These are phyloP conservation scores for Trypanosoma vivax DNA, from an alignment of 208 protist species.

Conservation along the genomic window DNA sequence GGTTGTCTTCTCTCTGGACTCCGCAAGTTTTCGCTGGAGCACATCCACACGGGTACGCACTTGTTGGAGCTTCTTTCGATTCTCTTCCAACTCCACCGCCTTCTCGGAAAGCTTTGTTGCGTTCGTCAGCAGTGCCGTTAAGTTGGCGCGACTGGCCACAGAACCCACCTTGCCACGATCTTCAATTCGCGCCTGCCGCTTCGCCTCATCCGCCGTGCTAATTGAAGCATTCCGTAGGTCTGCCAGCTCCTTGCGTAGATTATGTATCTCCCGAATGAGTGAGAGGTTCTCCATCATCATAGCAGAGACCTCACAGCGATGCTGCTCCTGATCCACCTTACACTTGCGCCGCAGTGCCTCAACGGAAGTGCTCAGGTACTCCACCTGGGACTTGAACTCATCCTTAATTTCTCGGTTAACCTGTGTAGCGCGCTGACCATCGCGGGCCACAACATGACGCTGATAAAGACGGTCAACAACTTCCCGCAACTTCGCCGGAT, in stretches of 20 bases:
- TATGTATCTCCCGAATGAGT: constrained; percentile 95
- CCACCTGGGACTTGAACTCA: constrained; percentile 89
- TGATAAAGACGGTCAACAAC: constrained; percentile 80
- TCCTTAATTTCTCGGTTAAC: constrained; percentile 68
- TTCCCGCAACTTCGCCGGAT: constrained; percentile 79
- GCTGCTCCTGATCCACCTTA: constrained; percentile 82
- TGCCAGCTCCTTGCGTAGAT: constrained; percentile 86
- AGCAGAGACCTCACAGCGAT: constrained; percentile 81
- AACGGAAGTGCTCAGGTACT: constrained; percentile 90
- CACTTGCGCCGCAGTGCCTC: constrained; percentile 89
- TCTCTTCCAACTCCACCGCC: constrained; percentile 69
- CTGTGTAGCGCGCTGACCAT: constrained; percentile 56
- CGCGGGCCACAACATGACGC: constrained; percentile 68
- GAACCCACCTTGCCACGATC: not conserved
- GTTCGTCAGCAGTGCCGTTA: too few species aligned
- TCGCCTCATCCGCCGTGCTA: constrained; percentile 49
- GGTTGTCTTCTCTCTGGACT: not conserved
- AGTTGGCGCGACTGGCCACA: not conserved
- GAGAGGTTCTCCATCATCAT: constrained; percentile 95
- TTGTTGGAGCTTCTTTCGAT: constrained; percentile 70
- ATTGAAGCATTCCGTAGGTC: constrained; percentile 46
- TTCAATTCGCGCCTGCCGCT: constrained; percentile 4
- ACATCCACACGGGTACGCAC: constrained; percentile 71
- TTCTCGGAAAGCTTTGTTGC: constrained; percentile 23
- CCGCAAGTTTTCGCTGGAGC: constrained; percentile 52